Conservation (phyloP, 2,329 filamentous ascomycete species). For the Colletotrichum paranaense region DNA sequence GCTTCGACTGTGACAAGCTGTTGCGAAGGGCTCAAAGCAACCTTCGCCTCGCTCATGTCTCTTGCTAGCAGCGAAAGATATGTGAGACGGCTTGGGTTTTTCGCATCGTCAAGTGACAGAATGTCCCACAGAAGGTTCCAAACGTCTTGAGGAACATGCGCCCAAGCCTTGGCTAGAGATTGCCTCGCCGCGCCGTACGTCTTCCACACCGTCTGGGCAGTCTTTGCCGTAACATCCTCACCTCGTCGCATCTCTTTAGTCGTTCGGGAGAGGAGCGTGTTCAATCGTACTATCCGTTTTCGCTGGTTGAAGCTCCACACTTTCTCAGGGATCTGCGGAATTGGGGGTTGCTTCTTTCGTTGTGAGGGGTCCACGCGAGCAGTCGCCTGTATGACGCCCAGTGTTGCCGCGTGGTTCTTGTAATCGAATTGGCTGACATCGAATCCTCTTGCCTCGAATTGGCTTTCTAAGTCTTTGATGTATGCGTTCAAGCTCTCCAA, state of each 20-base stretch:
- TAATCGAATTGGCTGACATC: slow-evolving; percentile 29
- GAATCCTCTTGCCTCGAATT: slow-evolving; percentile 31
- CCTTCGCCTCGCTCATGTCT: slow-evolving; percentile 72
- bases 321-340: slow-evolving; percentile 50
- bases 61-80: slow-evolving; percentile 72
- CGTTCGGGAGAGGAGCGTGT: slow-evolving; percentile 44
- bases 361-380: slow-evolving; percentile 38
- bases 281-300: slow-evolving; percentile 51
- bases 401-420: slow-evolving; percentile 28
- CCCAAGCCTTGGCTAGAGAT: slow-evolving; percentile 57
- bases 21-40: slow-evolving; percentile 65
- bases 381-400: slow-evolving; percentile 24
- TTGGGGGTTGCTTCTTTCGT: slow-evolving; percentile 21
- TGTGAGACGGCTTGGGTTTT: slow-evolving; percentile 66
- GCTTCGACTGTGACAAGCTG: slow-evolving; percentile 77
- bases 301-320: slow-evolving; percentile 51
- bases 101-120: slow-evolving; percentile 62
- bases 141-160: slow-evolving; percentile 67
- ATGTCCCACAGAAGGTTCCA: slow-evolving; percentile 76
- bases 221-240: slow-evolving; percentile 42
- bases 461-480: slow-evolving; percentile 45
- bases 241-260: slow-evolving; percentile 43
- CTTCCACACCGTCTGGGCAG: slow-evolving; percentile 58
- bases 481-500: slow-evolving; percentile 48
- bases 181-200: slow-evolving; percentile 60